phyloP scores from a whole-genome alignment of 306 rosid genomes.

The Hippophae tibetana region DNA sequence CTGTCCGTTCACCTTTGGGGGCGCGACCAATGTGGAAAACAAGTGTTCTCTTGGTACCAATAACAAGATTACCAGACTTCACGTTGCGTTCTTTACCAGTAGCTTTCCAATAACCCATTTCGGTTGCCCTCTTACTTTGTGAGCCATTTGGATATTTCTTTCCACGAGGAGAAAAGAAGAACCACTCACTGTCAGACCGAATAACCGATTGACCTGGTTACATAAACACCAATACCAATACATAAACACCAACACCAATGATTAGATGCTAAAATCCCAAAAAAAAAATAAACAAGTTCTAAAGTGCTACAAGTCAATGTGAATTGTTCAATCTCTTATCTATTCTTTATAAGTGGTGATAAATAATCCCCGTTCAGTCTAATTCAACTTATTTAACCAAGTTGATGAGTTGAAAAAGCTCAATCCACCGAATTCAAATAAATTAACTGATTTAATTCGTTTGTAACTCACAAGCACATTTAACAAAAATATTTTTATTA shows the following conservation, averaged over 20 bases:
- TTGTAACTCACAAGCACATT: no score
- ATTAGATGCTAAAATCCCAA: slow-evolving; percentile 6
- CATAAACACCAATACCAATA: slow-evolving; percentile 19
- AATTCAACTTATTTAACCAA: no score
- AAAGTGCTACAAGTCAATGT: no score
- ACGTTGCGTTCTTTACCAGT: slow-evolving; percentile 86
- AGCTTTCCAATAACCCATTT: slow-evolving; percentile 91
- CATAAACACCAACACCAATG: not conserved
- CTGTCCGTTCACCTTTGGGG: slow-evolving; percentile 89
- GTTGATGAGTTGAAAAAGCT: no score
- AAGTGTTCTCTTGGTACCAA: slow-evolving; percentile 84
- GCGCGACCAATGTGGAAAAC: slow-evolving; percentile 94
- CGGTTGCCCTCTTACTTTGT: slow-evolving; percentile 85
- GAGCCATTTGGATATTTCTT: slow-evolving; percentile 93
- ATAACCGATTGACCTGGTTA: slow-evolving; percentile 63
- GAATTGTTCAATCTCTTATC: no score
- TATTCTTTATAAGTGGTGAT: no score
- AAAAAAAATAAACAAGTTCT: not conserved
- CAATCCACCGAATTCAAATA: no score
- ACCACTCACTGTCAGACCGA: slow-evolving; percentile 80
- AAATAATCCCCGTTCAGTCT: no score
- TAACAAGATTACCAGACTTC: slow-evolving; percentile 54
- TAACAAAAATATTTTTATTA: no score
- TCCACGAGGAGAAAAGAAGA: slow-evolving; percentile 91
- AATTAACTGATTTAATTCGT: no score